phyloP scores from a whole-genome alignment of 2,329 filamentous ascomycete species.

The Cercospora beticola region DNA sequence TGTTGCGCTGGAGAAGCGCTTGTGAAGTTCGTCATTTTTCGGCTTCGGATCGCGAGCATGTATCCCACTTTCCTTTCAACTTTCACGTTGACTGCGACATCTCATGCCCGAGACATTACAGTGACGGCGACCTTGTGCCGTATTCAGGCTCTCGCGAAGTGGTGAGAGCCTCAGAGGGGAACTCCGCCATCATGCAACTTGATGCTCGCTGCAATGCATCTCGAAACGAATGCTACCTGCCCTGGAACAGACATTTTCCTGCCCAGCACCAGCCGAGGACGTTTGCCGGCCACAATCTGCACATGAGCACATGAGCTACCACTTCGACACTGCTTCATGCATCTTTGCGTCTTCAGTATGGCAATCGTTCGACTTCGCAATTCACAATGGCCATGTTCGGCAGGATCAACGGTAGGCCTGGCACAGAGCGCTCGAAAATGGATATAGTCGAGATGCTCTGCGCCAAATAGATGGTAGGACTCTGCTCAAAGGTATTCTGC shows the following conservation, averaged over 20 bases:
- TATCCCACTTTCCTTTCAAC: too few relatives aligned
- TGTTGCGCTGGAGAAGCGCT: neutral
- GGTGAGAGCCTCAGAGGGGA: neutral
- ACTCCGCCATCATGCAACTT: neutral
- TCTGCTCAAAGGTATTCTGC: neutral
- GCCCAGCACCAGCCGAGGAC: neutral
- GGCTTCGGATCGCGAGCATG: constrained; percentile 3
- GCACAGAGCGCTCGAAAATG: neutral
- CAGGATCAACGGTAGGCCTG: neutral
- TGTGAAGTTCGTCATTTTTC: constrained; percentile 6
- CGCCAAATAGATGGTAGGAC: neutral
- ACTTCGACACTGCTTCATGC: neutral
- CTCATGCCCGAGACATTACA: too few relatives aligned
- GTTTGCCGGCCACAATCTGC: neutral
- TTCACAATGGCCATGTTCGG: neutral
- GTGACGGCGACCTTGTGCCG: neutral
- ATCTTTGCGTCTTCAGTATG: neutral
- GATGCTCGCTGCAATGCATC: neutral
- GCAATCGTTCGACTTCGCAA: neutral
- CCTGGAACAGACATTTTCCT: neutral
- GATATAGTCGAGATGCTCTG: neutral
- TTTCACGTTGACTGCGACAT: neutral
- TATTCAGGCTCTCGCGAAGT: neutral
- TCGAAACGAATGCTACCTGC: neutral
- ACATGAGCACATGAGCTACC: neutral